A percentile compares a stretch with the other conserved stretches of the same genome.
phyloP scores from a whole-genome alignment of 495 filamentous ascomycete genomes.

The Penicillium macrosclerotiorum region DNA sequence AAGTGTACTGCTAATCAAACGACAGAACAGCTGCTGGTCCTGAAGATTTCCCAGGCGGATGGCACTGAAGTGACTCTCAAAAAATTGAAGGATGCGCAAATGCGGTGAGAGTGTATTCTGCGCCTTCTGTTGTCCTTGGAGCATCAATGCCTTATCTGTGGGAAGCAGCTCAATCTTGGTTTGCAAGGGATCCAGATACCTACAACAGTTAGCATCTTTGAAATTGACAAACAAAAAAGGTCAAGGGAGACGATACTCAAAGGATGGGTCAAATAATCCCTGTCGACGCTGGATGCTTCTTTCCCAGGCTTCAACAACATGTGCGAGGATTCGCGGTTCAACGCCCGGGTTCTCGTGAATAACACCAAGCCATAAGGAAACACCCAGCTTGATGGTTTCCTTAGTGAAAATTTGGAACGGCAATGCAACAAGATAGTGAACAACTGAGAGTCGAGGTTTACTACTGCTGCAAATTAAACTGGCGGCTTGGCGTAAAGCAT shows the following conservation, averaged over 20 bases:
- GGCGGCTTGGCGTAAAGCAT: conserved; percentile 78
- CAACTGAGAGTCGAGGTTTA: conserved; percentile 69
- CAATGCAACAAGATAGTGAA: conserved; percentile 82
- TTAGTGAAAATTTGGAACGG: conserved; percentile 92
- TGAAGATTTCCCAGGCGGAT: conserved; percentile 77
- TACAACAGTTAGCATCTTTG: conserved; percentile 24
- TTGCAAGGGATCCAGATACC: conserved; percentile 85
- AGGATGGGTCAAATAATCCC: conserved; percentile 75
- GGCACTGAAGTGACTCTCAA: conserved; percentile 91
- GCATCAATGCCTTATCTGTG: conserved; percentile 74
- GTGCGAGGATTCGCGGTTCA: conserved; percentile 76
- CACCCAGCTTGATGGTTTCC: conserved; percentile 90
- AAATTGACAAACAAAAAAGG: background rate
- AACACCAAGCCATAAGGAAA: conserved; percentile 92
- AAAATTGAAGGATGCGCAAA: conserved; percentile 78
- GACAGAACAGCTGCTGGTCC: conserved; percentile 74
- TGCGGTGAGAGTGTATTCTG: conserved; percentile 84
- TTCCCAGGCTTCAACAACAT: conserved; percentile 88
- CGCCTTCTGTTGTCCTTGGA: conserved; percentile 69
- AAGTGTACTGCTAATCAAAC: conserved; percentile 72
- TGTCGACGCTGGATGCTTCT: conserved; percentile 66
- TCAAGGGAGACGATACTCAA: conserved; percentile 46
- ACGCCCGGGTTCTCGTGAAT: conserved; percentile 93
- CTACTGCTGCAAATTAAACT: conserved; percentile 75
- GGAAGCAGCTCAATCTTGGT: conserved; percentile 90